A percentile compares a stretch with the other conserved stretches of the same genome.
These are phyloP conservation scores for Ogataea ganodermae DNA, from an alignment of 805 yeast species.

Conservation along the genomic window DNA sequence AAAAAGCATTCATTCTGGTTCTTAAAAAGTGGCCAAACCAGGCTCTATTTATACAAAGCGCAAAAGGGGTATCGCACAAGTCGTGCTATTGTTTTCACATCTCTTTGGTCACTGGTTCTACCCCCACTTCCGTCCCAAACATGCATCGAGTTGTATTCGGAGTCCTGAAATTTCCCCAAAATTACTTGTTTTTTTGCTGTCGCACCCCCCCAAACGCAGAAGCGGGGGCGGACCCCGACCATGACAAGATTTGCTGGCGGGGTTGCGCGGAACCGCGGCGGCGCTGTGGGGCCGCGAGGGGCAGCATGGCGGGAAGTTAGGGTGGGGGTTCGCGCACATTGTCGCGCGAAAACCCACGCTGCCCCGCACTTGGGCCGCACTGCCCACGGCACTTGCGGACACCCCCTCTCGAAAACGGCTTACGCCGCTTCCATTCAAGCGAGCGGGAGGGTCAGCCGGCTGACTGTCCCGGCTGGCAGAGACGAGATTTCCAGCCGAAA, in stretches of 20 bases:
- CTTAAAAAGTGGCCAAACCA: background rate
- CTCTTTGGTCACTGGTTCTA: slow-evolving; percentile 1
- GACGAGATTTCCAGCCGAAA: background rate
- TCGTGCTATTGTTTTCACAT: background rate
- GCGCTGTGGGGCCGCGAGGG: background rate
- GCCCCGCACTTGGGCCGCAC: slow-evolving; percentile 8
- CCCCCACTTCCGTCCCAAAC: background rate
- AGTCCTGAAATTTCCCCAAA: slow-evolving; percentile 5
- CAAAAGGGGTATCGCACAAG: background rate
- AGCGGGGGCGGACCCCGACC: slow-evolving; percentile 10
- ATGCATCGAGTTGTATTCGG: background rate
- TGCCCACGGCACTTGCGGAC: background rate
- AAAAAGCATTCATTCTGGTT: background rate
- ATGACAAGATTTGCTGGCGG: background rate
- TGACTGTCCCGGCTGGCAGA: background rate
- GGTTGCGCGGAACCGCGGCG: background rate
- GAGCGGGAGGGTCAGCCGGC: background rate
- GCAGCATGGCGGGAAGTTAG: background rate
- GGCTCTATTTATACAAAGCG: slow-evolving; percentile 2
- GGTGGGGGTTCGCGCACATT: background rate
- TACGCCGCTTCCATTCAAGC: slow-evolving; percentile 5
- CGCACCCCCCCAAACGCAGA: slow-evolving; percentile 7
- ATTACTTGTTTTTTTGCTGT: slow-evolving; percentile 1
- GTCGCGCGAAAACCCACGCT: slow-evolving; percentile 2
- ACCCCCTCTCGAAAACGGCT: slow-evolving; percentile 5